Evolutionary conservation across 2,329 filamentous ascomycete genomes (phyloP), one percentile per base, ranked within the genome.

Genomic region (Fusarium continuum): DNA sequence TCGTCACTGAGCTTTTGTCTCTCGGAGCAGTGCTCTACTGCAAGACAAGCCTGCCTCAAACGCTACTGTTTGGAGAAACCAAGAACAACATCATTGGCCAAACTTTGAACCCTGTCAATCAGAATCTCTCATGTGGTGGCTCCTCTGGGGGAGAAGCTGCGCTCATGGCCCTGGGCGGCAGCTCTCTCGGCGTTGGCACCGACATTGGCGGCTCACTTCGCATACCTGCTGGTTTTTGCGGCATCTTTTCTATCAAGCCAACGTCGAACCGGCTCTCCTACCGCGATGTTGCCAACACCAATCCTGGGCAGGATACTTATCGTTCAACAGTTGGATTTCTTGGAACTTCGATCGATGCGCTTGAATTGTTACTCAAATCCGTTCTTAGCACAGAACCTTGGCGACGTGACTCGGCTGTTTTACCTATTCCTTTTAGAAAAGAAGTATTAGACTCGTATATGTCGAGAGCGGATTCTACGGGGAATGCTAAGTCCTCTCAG

Each of bases 391-490:
- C 81, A 26, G 68, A 85, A 48, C 89, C 89, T 0, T 92, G 89
- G 90, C 74, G 86, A 2, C 76, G 84, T 61, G 89, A 92, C 71
- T 88, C 89, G 0, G 75, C 87, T 1, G 86, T 88, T 0, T 75
- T 86, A 34, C 86, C 89, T 17, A 78, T 92, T 1, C 89, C 88
- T 0, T 92, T 88, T 83, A 81, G 88, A 3, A 74, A 82, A 20
- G 78, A 83, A 0, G 64, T 80, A 4, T 49, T 74, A 3, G 73
- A 79, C 10, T 71, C 81, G 3, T 78, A 82, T 17, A 69, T 76
- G 13, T 70, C 70, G 4, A 73, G 74, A 2, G 69, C 65, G 3
- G 45, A 60, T 9, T 11, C n/a, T 0, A 22, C 48, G 7, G 61
- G 64, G 0, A 36, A n/a, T 2, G 35, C 26, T 0, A 61, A 34